Percentiles rank a stretch among this genome's conserved stretches.
phyloP scores from a whole-genome alignment of 768 basidiomycete genomes.

The Boletus rufocinnamomeus region DNA sequence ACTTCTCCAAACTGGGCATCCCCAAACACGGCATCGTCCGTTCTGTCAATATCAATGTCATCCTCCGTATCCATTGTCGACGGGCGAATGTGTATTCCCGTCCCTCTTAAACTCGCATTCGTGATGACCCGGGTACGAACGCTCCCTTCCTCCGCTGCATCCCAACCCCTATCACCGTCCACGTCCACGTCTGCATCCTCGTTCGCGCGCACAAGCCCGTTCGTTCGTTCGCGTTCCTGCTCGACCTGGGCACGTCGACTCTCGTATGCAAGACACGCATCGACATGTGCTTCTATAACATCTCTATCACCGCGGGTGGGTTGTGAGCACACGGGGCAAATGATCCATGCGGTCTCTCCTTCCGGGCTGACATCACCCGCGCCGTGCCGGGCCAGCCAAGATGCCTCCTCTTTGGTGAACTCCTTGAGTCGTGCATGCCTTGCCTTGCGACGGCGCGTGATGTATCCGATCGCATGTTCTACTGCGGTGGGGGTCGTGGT shows the following conservation, averaged over 20 bases:
- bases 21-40: slow-evolving; percentile 67
- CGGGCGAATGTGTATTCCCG: slow-evolving; percentile 68
- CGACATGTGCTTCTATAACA: slow-evolving; percentile 78
- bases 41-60: slow-evolving; percentile 79
- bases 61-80: slow-evolving; percentile 70
- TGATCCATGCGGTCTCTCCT: slow-evolving; percentile 42
- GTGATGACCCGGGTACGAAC: slow-evolving; percentile 42
- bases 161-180: slow-evolving; percentile 38
- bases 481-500: slow-evolving; percentile 37
- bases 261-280: slow-evolving; percentile 70
- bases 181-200: slow-evolving; percentile 35
- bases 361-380: slow-evolving; percentile 37
- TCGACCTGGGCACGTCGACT: slow-evolving; percentile 40
- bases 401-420: slow-evolving; percentile 61
- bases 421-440: slow-evolving; percentile 69
- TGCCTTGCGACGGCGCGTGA: slow-evolving; percentile 69
- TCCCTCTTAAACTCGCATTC: slow-evolving; percentile 46
- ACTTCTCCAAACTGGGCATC: slow-evolving; percentile 75
- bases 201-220: slow-evolving; percentile 35
- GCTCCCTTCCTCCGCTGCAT: slow-evolving; percentile 42
- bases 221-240: slow-evolving; percentile 25
- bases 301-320: slow-evolving; percentile 66
- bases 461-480: slow-evolving; percentile 56
- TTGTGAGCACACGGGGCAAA: slow-evolving; percentile 72
- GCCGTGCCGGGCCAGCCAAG: slow-evolving; percentile 20